Evolutionary conservation across 768 basidiomycete species (phyloP).

Genomic region (Trametes gibbosa): DNA sequence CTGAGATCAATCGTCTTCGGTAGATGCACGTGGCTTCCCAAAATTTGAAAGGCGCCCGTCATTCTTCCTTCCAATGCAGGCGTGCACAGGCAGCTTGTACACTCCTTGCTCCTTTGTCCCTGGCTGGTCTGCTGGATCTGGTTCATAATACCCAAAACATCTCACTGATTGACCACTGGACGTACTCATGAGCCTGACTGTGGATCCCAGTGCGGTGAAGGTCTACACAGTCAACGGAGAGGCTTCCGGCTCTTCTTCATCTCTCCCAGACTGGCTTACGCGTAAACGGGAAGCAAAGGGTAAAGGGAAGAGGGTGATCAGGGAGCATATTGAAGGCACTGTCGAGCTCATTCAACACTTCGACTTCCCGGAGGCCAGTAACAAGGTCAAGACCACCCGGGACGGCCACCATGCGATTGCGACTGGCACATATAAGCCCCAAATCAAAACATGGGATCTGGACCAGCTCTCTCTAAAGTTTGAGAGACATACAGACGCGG

Average conservation of each 20-base stretch:
- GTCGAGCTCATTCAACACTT: conserved; percentile 94
- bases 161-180: neutral
- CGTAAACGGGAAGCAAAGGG: conserved; percentile 63
- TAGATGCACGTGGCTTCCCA: conserved; percentile 1
- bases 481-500: conserved; percentile 92
- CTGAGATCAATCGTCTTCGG: neutral
- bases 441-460: conserved; percentile 94
- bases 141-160: too few species aligned
- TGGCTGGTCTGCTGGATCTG: too few species aligned
- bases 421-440: conserved; percentile 97
- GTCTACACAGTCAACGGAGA: conserved; percentile 98
- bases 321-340: conserved; percentile 78
- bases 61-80: neutral
- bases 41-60: conserved; percentile 9
- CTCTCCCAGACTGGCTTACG: conserved; percentile 93
- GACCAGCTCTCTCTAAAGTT: conserved; percentile 92
- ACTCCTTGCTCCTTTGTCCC: too few species aligned
- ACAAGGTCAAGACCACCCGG: conserved; percentile 82
- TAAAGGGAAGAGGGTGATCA: conserved; percentile 62
- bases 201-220: conserved; percentile 52
- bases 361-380: conserved; percentile 96
- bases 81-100: neutral
- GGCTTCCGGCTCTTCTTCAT: conserved; percentile 80
- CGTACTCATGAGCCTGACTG: conserved; percentile 8
- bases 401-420: conserved; percentile 93